Evolutionary conservation across 306 rosid genomes (phyloP), one percentile per base, ranked within the genome.

Genomic region (Malus orientalis): DNA sequence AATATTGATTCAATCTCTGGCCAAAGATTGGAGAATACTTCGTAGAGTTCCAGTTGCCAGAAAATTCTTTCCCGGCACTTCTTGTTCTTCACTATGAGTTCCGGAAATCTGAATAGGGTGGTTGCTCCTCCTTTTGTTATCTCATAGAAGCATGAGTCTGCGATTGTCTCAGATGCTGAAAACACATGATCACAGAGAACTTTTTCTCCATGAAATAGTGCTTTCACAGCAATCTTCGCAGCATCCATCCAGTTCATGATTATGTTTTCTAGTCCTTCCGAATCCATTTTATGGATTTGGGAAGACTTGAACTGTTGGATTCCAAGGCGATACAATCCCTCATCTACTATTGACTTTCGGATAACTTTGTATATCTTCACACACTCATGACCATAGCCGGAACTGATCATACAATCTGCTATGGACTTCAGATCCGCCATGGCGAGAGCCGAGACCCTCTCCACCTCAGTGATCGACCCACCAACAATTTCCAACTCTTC

Each of bases 301-400:
- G 88, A 79, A 32, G 82, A 23, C 29, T 79, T 81, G 83, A 85
- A 75, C 75, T 22, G 79, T 64, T 81, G 79, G 27, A 81, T 74
- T 69, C 85, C 84, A 4, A 88, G 85, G 64, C 44, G 79, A 70
- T 66, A 65, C 82, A 88, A 51, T n/a, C 81, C 82, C 78, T 82
- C 90, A 3, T 88, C 88, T n/a, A 84, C 45, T 3, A 71, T 79
- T 13, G 88, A 84, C 63, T 84, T 86, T 71, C 93, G 36, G 29
- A 86, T 70, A 11, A 54, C 16, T 22, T 62, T 84, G 77, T 84
- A 88, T 38, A 83, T 76, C 76, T 76, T 84, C 40, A 69, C 69
- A 19, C 90, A 86, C 81, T 88, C 90, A 67, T 74, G 79, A 8
- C 86, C 88, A 81, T 86, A 88, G 42, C 93, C 93, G 55, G 81